These are phyloP conservation scores for Wallacemonas collosoma DNA, from an alignment of 208 protist species.

Conservation along the genomic window DNA sequence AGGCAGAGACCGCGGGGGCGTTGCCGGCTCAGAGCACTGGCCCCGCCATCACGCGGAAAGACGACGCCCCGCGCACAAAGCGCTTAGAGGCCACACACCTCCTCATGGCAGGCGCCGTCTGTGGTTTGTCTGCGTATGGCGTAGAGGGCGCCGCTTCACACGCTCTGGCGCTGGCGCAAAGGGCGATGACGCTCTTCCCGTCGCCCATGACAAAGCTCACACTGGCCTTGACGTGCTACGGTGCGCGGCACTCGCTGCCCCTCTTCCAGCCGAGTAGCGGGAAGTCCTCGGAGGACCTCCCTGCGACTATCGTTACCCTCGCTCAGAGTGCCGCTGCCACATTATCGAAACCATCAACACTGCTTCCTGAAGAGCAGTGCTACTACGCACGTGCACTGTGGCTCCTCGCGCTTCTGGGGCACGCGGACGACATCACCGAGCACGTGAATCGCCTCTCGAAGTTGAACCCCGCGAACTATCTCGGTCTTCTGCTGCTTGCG, in stretches of 20 bases:
- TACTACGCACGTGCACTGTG: conserved; percentile 53
- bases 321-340: not conserved
- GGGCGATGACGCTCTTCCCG: conserved; percentile 36
- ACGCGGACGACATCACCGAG: conserved; percentile 23
- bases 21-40: too few relatives aligned
- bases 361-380: conserved; percentile 28
- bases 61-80: conserved; percentile 16
- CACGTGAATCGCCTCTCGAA: conserved; percentile 35
- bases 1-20: not conserved
- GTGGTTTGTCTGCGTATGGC: conserved; percentile 32
- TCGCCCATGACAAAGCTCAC: conserved; percentile 42
- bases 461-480: conserved; percentile 37
- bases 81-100: conserved; percentile 59
- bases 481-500: conserved; percentile 58
- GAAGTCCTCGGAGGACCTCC: conserved; percentile 2
- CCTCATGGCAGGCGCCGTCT: conserved; percentile 46
- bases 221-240: conserved; percentile 45
- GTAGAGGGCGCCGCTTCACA: conserved; percentile 24
- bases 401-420: conserved; percentile 58
- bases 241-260: conserved; percentile 8
- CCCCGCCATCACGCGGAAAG: not conserved
- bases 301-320: conserved; percentile 9
- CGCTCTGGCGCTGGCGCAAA: conserved; percentile 46
- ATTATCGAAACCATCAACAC: conserved; percentile 1
- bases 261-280: conserved; percentile 7